Percentiles rank a stretch among this genome's conserved stretches.
These are phyloP conservation scores for Penicillium expansum DNA, from an alignment of 2,329 filamentous ascomycete genomes.

Conservation along the genomic window DNA sequence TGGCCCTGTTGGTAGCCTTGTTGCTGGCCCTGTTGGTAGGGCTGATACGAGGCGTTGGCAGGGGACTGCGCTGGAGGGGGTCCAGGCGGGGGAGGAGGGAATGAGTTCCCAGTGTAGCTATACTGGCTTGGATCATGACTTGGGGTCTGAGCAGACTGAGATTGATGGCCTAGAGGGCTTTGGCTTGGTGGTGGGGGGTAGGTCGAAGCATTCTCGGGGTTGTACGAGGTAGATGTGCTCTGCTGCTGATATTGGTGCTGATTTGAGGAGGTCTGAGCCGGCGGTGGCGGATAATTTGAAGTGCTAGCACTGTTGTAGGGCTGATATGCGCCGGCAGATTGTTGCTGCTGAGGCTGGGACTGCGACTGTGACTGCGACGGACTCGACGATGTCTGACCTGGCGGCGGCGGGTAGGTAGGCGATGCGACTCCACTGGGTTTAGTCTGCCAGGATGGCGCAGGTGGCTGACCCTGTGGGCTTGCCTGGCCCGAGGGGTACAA, in stretches of 20 bases:
- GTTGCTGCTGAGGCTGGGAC: background rate
- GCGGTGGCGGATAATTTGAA: constrained; percentile 5
- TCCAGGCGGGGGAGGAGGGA: constrained; percentile 42
- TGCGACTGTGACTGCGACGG: constrained; percentile 9
- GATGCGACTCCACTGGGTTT: background rate
- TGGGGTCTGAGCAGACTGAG: constrained; percentile 8
- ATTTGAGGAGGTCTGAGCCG: constrained; percentile 9
- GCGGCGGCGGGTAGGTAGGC: constrained; percentile 1
- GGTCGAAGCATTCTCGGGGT: constrained; percentile 1
- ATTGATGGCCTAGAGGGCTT: background rate
- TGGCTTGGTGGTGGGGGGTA: constrained; percentile 10
- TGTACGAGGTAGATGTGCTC: background rate
- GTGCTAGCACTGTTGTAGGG: constrained; percentile 1
- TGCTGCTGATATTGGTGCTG: constrained; percentile 13
- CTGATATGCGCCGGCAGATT: constrained; percentile 1
- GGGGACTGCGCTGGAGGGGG: constrained; percentile 28
- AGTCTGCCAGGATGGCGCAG: constrained; percentile 11
- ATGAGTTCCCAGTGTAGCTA: constrained; percentile 34
- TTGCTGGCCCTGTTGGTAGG: constrained; percentile 5
- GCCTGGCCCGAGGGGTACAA: constrained; percentile 16
- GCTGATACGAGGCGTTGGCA: constrained; percentile 3
- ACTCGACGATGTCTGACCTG: background rate
- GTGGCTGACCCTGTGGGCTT: constrained; percentile 16
- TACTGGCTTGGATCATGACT: constrained; percentile 21
- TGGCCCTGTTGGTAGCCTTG: too few species aligned